Conservation (phyloP, 169 alveolate species). For the Cystoisospora suis region DNA sequence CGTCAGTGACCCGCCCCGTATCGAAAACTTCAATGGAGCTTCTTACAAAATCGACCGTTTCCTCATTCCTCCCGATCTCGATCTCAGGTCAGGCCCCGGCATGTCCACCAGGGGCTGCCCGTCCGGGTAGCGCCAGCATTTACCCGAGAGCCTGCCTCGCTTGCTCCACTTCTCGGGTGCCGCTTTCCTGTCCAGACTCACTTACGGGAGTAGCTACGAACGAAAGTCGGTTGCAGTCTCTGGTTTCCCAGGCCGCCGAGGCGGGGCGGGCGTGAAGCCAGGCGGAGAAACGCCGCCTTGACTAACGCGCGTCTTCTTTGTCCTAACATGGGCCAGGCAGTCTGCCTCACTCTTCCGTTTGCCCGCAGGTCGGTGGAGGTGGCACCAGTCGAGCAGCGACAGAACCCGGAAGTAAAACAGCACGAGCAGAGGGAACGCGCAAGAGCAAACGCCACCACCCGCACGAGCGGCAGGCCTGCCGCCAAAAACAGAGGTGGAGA, state of each 20-base stretch:
- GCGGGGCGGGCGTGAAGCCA: no score
- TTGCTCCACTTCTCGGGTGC: no score
- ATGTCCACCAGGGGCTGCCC: no score
- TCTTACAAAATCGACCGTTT: conserved; percentile 39
- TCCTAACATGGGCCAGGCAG: no score
- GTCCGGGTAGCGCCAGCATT: no score
- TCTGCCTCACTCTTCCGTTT: neutral
- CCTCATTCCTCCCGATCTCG: conserved; percentile 3
- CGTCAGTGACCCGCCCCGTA: conserved; percentile 29
- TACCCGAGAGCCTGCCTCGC: no score
- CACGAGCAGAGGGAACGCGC: neutral
- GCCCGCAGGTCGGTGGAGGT: conserved; percentile 6
- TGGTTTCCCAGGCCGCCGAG: no score
- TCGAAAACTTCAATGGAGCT: conserved; percentile 40
- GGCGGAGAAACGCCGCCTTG: no score
- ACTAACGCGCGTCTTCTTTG: no score
- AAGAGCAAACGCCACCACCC: neutral
- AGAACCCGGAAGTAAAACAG: conserved; percentile 17
- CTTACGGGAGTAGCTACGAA: no score
- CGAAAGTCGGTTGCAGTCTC: no score
- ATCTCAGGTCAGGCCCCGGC: conserved; percentile 22
- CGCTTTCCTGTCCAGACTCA: no score
- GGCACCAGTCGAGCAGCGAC: conserved; percentile 12
- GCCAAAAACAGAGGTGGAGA: neutral
- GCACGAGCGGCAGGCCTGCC: neutral